These are phyloP conservation scores for Ceratocystis variospora DNA, from an alignment of 2,329 filamentous ascomycete genomes.

Conservation along the genomic window DNA sequence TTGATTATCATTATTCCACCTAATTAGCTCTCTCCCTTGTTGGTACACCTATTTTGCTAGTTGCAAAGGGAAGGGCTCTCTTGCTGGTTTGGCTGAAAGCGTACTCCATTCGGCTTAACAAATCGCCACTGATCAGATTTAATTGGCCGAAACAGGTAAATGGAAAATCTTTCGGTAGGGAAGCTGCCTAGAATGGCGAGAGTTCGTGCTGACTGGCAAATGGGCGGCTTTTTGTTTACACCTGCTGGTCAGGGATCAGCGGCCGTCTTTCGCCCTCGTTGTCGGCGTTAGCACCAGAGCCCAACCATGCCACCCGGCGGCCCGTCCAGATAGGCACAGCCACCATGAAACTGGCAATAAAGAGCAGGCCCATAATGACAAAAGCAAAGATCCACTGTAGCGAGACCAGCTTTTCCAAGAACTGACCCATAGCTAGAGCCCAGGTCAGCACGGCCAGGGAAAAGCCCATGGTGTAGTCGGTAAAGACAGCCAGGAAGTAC, in stretches of 20 bases:
- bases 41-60: background rate
- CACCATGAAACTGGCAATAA: constrained; percentile 52
- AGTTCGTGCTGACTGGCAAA: background rate
- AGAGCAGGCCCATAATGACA: constrained; percentile 61
- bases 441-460: constrained; percentile 59
- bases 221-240: background rate
- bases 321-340: constrained; percentile 52
- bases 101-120: background rate
- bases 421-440: constrained; percentile 64
- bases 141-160: background rate
- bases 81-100: background rate
- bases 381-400: constrained; percentile 92
- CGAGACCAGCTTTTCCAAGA: constrained; percentile 57
- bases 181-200: background rate
- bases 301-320: constrained; percentile 34
- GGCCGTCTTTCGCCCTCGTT: constrained; percentile 47
- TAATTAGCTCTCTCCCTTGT: background rate
- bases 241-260: constrained; percentile 38
- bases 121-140: background rate
- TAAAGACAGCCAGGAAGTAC: constrained; percentile 61
- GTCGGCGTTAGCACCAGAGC: constrained; percentile 20
- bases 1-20: too few relatives aligned
- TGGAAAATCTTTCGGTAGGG: background rate
- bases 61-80: background rate
- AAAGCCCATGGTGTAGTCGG: constrained; percentile 68